Evolutionary conservation across 805 yeast species (phyloP).

Genomic region (Lipomyces sp.): DNA sequence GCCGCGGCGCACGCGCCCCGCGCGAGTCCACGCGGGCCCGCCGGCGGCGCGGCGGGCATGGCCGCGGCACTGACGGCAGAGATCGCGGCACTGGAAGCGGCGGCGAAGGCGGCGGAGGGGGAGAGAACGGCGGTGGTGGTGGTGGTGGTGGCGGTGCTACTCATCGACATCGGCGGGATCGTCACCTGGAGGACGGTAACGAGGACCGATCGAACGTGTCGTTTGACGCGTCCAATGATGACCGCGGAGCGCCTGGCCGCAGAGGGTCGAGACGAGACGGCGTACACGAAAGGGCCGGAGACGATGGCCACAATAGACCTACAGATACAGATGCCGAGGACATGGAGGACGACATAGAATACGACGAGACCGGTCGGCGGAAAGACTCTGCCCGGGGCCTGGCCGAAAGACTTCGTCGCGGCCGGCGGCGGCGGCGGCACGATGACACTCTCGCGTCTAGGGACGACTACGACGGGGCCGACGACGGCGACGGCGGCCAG

Average conservation of each 20-base stretch:
- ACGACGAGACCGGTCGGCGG: no score
- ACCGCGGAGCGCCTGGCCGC: not conserved
- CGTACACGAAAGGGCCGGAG: not conserved
- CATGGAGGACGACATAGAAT: no score
- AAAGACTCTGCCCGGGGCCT: slow-evolving; percentile 3
- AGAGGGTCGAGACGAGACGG: not conserved
- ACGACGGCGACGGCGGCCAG: not conserved
- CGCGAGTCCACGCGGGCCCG: slow-evolving; percentile 5
- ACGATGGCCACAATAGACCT: no score
- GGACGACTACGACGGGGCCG: not conserved
- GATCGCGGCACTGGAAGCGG: no score
- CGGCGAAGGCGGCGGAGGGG: not conserved
- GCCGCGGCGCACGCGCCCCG: slow-evolving; percentile 24
- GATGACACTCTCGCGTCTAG: no score
- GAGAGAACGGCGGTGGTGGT: not conserved
- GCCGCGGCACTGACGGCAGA: not conserved
- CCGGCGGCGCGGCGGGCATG: slow-evolving; percentile 3
- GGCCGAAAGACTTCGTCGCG: slow-evolving; percentile 4
- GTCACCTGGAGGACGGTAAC: not conserved
- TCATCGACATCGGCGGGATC: not conserved
- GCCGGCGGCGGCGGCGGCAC: no score
- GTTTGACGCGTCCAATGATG: no score
- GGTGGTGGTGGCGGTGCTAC: not conserved
- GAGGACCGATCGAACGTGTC: not conserved
- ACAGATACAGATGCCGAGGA: not conserved